Percentiles rank a stretch among this genome's conserved stretches.
These are phyloP conservation scores for Aspergillus leporis DNA, from an alignment of 495 filamentous ascomycete genomes.

Conservation along the genomic window DNA sequence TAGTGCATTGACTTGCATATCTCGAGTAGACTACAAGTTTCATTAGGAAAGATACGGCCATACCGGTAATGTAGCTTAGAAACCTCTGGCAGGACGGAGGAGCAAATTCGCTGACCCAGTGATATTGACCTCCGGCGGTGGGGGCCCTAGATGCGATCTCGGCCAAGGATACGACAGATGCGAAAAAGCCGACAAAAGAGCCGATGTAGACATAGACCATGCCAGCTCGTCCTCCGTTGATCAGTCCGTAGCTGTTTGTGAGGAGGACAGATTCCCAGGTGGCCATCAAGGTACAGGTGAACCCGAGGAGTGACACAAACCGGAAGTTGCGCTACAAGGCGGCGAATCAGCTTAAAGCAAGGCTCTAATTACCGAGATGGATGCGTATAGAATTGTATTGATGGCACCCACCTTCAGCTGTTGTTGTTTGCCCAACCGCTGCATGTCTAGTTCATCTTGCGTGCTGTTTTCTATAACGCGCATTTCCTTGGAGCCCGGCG, in stretches of 20 bases:
- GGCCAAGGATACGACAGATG: slow-evolving; percentile 18
- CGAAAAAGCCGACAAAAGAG: not conserved
- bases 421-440: slow-evolving; percentile 35
- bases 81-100: slow-evolving; percentile 34
- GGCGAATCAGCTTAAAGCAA: slow-evolving; percentile 11
- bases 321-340: slow-evolving; percentile 38
- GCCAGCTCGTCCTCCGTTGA: not conserved
- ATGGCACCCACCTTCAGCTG: slow-evolving; percentile 30
- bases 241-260: not conserved
- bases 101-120: slow-evolving; percentile 8
- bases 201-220: not conserved
- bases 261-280: slow-evolving; percentile 45
- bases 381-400: not conserved
- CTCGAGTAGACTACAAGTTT: too few species aligned
- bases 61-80: slow-evolving; percentile 37
- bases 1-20: too few species aligned
- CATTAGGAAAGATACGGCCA: too few species aligned
- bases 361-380: not conserved
- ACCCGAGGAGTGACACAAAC: slow-evolving; percentile 46
- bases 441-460: slow-evolving; percentile 37
- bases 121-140: slow-evolving; percentile 37
- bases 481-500: too few species aligned
- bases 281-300: slow-evolving; percentile 44
- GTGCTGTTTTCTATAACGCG: not conserved
- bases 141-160: slow-evolving; percentile 31